Percentiles rank a stretch among this genome's conserved stretches.
These are phyloP conservation scores for Candida krabiensis DNA, from an alignment of 805 yeast species.

Conservation along the genomic window DNA sequence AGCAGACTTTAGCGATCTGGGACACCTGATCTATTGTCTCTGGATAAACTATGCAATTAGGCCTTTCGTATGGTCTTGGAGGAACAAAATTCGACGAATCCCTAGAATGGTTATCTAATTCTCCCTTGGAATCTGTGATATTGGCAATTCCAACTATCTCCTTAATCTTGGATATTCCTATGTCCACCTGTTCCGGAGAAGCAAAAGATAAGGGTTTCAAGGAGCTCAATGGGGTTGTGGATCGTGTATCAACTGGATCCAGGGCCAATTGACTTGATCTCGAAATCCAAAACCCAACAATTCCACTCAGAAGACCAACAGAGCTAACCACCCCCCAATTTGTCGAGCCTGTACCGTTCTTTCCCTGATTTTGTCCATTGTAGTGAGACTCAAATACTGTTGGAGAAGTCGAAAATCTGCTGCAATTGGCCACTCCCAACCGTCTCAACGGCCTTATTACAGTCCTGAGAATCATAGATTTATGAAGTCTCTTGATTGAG, in stretches of 20 bases:
- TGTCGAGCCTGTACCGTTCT: too few species aligned
- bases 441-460: too few species aligned
- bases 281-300: neutral
- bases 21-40: constrained; percentile 66
- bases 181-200: constrained; percentile 39
- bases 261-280: too few species aligned
- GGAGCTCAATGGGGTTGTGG: constrained; percentile 35
- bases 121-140: constrained; percentile 40
- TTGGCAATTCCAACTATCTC: constrained; percentile 54
- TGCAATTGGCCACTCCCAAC: too few species aligned
- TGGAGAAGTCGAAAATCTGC: too few species aligned
- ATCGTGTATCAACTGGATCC: neutral
- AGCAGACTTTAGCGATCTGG: constrained; percentile 59
- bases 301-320: too few species aligned
- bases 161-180: constrained; percentile 54
- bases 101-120: constrained; percentile 30
- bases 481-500: too few species aligned
- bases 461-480: too few species aligned
- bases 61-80: constrained; percentile 29
- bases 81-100: constrained; percentile 34
- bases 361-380: too few species aligned
- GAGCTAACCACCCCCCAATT: too few species aligned
- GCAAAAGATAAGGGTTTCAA: constrained; percentile 57
- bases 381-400: too few species aligned
- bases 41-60: constrained; percentile 58